Base-by-base conservation (phyloP, 2,329 filamentous ascomycete genomes). In the Biscogniauxia marginata region DNA sequence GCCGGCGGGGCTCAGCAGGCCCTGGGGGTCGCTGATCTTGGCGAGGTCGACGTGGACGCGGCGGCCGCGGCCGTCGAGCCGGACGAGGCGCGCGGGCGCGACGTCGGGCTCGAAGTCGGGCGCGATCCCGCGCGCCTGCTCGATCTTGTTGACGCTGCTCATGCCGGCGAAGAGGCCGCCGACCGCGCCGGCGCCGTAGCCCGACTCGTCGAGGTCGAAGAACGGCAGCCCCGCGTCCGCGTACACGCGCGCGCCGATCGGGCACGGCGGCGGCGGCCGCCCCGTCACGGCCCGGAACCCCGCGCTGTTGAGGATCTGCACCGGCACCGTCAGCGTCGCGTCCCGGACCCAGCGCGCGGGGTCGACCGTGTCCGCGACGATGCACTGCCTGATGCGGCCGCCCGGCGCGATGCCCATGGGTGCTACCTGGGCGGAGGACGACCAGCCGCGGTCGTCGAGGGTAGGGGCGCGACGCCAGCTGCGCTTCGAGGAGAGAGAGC, bases 301-400 rank as follows among this genome's bases (percentile, higher is more conserved):
- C 0, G 50, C 51, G 1, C 67, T 68, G 63, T 77, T 74, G 30
- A 78, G 65, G n/a, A 77, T 71, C 52, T 77, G 73, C 0, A 75
- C 68, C 1, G 60, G 51, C 4, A 67, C 55, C 0, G 56, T 56
- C 6, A 63, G 58, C 1, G 63, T 63, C 13, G 49, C 46, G 16
- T 49, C 52, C 11, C 39, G 49, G 7, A 47, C 44, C 60, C 57
- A 65, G 1, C 18, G 21, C 1, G 6, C 46, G 2, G 57, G 21
- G 4, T 46, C 22, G 2, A 48, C 18, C 1, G 16, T 0, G 20
- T 65, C 65, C 18, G 45, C 2, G 6, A 20, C 4, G 21, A 68
- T 62, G 5, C 20, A 49, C 51, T 67, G 63, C 21, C 55, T 13
- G 45, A 68, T 59, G 39, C 52, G 59, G 4, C 61, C 64, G 13